Base-by-base conservation (phyloP, 805 yeast species). In the Starmera quercuum region DNA sequence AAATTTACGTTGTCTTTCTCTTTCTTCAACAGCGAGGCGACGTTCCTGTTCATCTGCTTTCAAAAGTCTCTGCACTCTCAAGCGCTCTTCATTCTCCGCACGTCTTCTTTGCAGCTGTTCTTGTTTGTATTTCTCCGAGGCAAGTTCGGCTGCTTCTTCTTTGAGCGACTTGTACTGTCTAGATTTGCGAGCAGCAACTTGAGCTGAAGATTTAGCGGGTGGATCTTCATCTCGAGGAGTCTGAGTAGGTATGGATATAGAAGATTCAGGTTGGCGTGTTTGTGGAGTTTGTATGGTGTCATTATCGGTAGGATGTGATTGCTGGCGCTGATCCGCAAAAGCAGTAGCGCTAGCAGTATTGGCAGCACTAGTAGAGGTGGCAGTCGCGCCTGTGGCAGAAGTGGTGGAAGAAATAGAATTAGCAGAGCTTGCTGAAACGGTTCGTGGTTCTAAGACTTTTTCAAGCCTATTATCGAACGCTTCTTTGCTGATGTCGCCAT, bases 31-130 rank as follows among this genome's bases (percentile, higher is more conserved):
- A 20, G 39, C 37, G 26, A 34, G 29, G 18, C 44, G 47, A 29
- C 75, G 59, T 45, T 74, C 81, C 18, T 58, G 61, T 36, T 69
- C 58, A 48, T 78, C 85, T 2, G 72, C 66, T 38, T 66, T 57
- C 29, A 82, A 54, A 15, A 78, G 54, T 31, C 62, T 60, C 33
- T 75, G 51, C 10, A 82, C 68, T 17, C 86, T 61, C 34, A 70
- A 67, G 25, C 70, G 67, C 39, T 82, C 88, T 30, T 66, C 68
- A 15, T 45, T 49, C 5, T 62, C 75, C 8, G 51, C 48, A 31
- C 44, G 43, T 22, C 56, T 59, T 31, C 64, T 59, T 33, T 53
- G 56, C 3, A 53, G 39, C 20, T 60, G 51, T 29, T 64, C 64
- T 25, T 67, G 66, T 32, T 59, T 56, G 33, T 65, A 65, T 24